Evolutionary conservation across 768 basidiomycete genomes (phyloP).

Genomic region (Lepiota brunneoincarnata): DNA sequence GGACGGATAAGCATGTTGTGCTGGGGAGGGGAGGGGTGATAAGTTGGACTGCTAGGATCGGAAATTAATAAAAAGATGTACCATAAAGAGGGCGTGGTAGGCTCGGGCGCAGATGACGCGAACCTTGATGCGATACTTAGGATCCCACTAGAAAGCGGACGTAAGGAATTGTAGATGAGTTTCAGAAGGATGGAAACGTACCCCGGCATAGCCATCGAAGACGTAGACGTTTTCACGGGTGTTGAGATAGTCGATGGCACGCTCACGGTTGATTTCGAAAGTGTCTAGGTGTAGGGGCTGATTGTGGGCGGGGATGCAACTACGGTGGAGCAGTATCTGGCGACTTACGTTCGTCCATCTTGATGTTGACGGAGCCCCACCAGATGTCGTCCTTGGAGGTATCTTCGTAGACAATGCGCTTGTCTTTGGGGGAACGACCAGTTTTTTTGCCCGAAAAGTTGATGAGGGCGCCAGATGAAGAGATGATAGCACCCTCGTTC

Average conservation of each 20-base stretch:
- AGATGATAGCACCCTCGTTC: slow-evolving; percentile 98
- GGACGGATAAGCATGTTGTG: slow-evolving; percentile 99
- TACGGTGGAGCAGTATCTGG: not conserved
- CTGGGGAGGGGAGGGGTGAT: slow-evolving; percentile 34
- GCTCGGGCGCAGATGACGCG: slow-evolving; percentile 98
- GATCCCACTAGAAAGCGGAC: slow-evolving; percentile 73
- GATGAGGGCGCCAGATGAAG: slow-evolving; percentile 93
- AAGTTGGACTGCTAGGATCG: slow-evolving; percentile 16
- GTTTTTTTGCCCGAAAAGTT: slow-evolving; percentile 99
- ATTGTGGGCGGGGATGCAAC: slow-evolving; percentile 3
- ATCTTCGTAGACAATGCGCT: slow-evolving; percentile 98
- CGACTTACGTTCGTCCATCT: slow-evolving; percentile 89
- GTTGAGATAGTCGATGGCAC: slow-evolving; percentile 98
- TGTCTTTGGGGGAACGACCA: slow-evolving; percentile 96
- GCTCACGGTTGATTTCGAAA: slow-evolving; percentile 98
- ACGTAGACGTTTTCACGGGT: slow-evolving; percentile 98
- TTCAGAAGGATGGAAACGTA: slow-evolving; percentile 29
- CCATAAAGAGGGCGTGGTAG: slow-evolving; percentile 99
- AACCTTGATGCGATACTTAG: slow-evolving; percentile 99
- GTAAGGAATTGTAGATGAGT: slow-evolving; percentile 9
- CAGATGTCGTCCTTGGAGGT: slow-evolving; percentile 95
- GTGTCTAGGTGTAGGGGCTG: slow-evolving; percentile 58
- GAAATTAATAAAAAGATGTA: slow-evolving; percentile 34
- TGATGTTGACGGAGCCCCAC: slow-evolving; percentile 99
- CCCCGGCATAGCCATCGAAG: slow-evolving; percentile 93